A percentile compares a stretch with the other conserved stretches of the same genome.
phyloP scores from a whole-genome alignment of 2,329 filamentous ascomycete species.

The Pezicula neosporulosa region DNA sequence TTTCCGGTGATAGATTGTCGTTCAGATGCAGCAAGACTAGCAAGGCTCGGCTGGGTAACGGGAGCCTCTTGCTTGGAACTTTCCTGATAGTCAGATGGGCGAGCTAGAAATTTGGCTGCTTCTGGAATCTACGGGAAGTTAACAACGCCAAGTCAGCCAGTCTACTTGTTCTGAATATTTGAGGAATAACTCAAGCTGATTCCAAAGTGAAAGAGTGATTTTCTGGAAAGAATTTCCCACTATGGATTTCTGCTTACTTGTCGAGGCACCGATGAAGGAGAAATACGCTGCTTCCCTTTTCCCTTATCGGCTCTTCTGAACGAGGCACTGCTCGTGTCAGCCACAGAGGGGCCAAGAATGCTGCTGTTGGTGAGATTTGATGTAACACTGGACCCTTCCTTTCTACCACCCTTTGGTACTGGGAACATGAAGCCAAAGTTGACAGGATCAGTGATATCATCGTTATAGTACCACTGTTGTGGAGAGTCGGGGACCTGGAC shows the following conservation, averaged over 20 bases:
- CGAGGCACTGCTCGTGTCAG: too few species aligned
- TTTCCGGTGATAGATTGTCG: too few species aligned
- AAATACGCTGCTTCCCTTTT: neutral
- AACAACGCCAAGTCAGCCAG: too few species aligned
- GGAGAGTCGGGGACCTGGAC: neutral
- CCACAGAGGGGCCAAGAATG: too few species aligned
- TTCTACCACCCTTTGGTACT: neutral
- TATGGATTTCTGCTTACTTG: neutral
- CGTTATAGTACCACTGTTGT: neutral
- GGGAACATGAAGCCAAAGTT: constrained; percentile 2
- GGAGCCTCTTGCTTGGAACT: neutral
- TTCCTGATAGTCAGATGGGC: neutral
- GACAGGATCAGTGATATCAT: neutral
- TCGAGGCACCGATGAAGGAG: neutral
- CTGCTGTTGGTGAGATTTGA: too few species aligned
- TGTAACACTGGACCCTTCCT: too few species aligned
- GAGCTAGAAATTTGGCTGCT: neutral
- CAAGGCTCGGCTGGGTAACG: neutral
- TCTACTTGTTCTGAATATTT: too few species aligned
- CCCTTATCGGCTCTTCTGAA: neutral
- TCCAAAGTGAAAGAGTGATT: too few species aligned
- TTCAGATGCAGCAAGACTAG: neutral
- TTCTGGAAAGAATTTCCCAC: too few species aligned
- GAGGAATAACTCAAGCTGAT: too few species aligned
- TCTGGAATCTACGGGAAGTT: neutral